phyloP scores from a whole-genome alignment of 768 basidiomycete genomes.

The Mycena indigotica region DNA sequence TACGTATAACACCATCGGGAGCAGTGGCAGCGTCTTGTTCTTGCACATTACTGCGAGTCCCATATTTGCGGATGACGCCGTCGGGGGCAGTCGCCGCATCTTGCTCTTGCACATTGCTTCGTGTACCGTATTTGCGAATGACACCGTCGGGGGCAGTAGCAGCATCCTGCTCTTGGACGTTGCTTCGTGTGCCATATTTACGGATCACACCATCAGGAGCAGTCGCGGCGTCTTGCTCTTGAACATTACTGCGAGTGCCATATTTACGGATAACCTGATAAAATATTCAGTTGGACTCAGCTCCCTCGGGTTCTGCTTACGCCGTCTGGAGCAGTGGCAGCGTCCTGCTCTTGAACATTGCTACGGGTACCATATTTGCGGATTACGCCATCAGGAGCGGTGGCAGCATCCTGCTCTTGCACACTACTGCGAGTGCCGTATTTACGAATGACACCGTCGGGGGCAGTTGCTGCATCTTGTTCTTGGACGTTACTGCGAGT shows the following conservation, averaged over 20 bases:
- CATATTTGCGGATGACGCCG: slow-evolving; percentile 9
- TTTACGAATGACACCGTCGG: slow-evolving; percentile 27
- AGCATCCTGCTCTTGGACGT: slow-evolving; percentile 30
- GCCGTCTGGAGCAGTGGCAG: slow-evolving; percentile 28
- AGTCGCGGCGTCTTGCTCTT: slow-evolving; percentile 5
- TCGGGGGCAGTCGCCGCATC: slow-evolving; percentile 27
- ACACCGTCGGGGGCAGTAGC: slow-evolving; percentile 31
- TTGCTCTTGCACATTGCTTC: slow-evolving; percentile 30
- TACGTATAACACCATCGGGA: slow-evolving; percentile 8
- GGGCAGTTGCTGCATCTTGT: slow-evolving; percentile 29
- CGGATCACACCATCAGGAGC: slow-evolving; percentile 12
- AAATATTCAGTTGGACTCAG: too few species aligned
- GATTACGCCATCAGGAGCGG: slow-evolving; percentile 36
- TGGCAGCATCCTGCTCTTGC: slow-evolving; percentile 36
- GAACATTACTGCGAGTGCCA: not conserved
- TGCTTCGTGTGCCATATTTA: slow-evolving; percentile 22
- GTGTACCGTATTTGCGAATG: slow-evolving; percentile 17
- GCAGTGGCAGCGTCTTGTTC: slow-evolving; percentile 10
- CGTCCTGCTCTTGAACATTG: slow-evolving; percentile 17
- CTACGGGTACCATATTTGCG: not conserved
- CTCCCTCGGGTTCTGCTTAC: too few species aligned
- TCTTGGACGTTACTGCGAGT: slow-evolving; percentile 30
- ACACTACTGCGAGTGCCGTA: slow-evolving; percentile 24
- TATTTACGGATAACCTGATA: slow-evolving; percentile 6
- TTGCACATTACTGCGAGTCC: not conserved